Base-by-base conservation (phyloP, 805 yeast species). In the Lipomyces chichibuensis region DNA sequence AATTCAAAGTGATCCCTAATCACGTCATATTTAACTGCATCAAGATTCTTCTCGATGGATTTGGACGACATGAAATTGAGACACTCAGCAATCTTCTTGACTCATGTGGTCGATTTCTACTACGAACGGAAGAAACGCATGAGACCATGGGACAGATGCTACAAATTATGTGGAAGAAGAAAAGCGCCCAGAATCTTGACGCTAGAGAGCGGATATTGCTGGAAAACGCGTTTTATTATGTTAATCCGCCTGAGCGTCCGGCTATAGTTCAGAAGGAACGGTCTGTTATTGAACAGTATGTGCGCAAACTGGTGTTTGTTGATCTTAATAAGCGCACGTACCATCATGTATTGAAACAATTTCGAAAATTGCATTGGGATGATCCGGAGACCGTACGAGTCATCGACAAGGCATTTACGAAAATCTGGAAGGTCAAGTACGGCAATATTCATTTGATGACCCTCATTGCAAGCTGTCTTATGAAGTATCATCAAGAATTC, bases 1-100 rank as follows among this genome's bases (percentile, higher is more conserved):
- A 90, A 74, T 92, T 92, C 75, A 86, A 84, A 71, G 76, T 92
- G 67, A 81, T 92, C 17, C 94, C 96, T 0, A 79, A 82, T n/a
- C 88, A 87, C 76, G 82, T 88, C 65, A 80, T 88, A 13, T 89
- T 91, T 75, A 93, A 92, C 76, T 89, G 88, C 74, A 82, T 92
- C 58, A 82, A 91, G 72, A 78, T 83, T 1, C 78, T 91, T 70
- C 84, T 89, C 1, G 73, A 85, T 63, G 83, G 84, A 62, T 72
- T 86, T 46, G 80, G 83, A 5, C 80, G 83, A 0, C 83, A 84
- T 67, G 90, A 89, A 74, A 83, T 90, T 65, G 96, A 90, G 72
- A 84, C 88, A 7, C 77, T 92, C 64, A 81, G 86, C 9, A 82
- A 88, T n/a, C 78, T 91, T 55, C 88, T 91, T 73, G 96, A 92